Conservation (phyloP, 2,329 filamentous ascomycete species). For the Pseudogymnoascus sp. region DNA sequence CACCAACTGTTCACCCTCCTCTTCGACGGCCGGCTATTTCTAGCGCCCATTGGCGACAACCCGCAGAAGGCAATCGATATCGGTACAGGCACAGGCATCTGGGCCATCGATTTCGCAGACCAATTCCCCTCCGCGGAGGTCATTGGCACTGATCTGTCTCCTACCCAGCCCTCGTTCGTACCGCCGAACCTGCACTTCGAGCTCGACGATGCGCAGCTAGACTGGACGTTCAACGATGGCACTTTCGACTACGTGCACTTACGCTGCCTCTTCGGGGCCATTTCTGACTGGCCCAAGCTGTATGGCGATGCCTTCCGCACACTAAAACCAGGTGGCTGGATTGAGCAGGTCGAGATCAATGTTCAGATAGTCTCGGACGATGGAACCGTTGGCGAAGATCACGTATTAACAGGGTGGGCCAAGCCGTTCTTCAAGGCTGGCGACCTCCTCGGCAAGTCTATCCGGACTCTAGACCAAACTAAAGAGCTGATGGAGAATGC, state of each 20-base stretch:
- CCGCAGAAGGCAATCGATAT: constrained; percentile 10
- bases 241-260: constrained; percentile 33
- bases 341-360: constrained; percentile 17
- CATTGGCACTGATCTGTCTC: constrained; percentile 23
- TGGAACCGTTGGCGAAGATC: constrained; percentile 6
- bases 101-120: constrained; percentile 9
- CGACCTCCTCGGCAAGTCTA: constrained; percentile 26
- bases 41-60: constrained; percentile 10
- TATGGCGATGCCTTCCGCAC: constrained; percentile 8
- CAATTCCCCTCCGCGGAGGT: constrained; percentile 21
- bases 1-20: constrained; percentile 7
- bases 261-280: constrained; percentile 32
- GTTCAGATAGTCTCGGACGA: constrained; percentile 10
- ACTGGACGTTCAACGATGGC: constrained; percentile 24
- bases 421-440: constrained; percentile 33
- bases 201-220: constrained; percentile 29
- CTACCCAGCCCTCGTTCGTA: constrained; percentile 25
- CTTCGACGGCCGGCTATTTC: constrained; percentile 7
- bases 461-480: background rate
- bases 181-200: constrained; percentile 27
- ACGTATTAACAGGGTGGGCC: background rate
- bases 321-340: constrained; percentile 17
- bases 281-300: constrained; percentile 27
- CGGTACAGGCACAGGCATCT: constrained; percentile 10
- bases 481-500: constrained; percentile 26